Evolutionary conservation across 176 grass and related monocot genomes (phyloP), one percentile per base, ranked within the genome.

Genomic region (Oryza nivara): DNA sequence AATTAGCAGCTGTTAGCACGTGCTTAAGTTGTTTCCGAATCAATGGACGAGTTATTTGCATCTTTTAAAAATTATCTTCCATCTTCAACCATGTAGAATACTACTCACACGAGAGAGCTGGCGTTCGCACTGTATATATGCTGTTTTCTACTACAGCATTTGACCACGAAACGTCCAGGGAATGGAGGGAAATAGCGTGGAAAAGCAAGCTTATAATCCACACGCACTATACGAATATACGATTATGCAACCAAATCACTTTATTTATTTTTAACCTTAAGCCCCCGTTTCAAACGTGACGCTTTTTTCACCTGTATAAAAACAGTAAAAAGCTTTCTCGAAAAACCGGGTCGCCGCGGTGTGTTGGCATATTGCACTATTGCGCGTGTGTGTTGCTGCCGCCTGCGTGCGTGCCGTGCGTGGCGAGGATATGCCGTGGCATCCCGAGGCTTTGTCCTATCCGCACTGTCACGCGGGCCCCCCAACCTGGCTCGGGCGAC

Each of bases 351-450:
- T 10, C 43, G 2, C 43, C 43, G 34, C 34, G 43, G 43, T 0
- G 9, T 44, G 10, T 40, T 7, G 38, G 38, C 38, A 40, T 40
- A 7, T 40, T 40, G 38, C 38, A 40, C 38, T 40, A 40, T 40
- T 7, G 38, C 38, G 35, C 6, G 35, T 6, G 7, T 40, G 36
- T 38, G 6, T 38, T 26, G 26, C 26, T 44, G 43, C 43, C 43
- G 41, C 7, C 41, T 35, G 34, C 40, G 49, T 17, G 16, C 32
- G 58, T 72, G 69, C 65, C 32, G 58, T 72, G 69, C 65, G 38
- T 65, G 20, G 45, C 19, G 23, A 11, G 46, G 69, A 92, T 92
- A 88, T 86, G 83, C 83, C 51, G 22, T 9, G 68, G 86, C 82
- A 88, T 74, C 65, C 40, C 10, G 4, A 25, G 77, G 72, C 65